A percentile compares a stretch with the other conserved stretches of the same genome.
Evolutionary conservation across 2,329 filamentous ascomycete species (phyloP).

Genomic region (Diplodia corticola): DNA sequence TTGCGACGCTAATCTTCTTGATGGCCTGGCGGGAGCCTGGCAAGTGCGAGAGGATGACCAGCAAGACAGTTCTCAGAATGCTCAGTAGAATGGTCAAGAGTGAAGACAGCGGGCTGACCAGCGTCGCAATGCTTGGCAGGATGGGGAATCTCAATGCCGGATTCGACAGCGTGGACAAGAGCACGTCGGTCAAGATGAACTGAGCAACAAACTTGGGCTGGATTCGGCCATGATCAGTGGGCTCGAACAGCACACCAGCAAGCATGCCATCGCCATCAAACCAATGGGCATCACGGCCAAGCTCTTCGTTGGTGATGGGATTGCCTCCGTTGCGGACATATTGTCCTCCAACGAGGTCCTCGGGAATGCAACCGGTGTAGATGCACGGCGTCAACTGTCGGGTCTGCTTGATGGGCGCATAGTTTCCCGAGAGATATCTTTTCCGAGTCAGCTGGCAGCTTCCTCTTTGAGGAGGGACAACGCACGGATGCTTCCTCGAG

Average conservation of each 20-base stretch:
- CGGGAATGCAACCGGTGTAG: conserved; percentile 60
- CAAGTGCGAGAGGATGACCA: conserved; percentile 60
- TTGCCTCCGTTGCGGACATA: conserved; percentile 74
- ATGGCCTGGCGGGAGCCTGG: conserved; percentile 58
- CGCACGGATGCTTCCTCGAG: conserved; percentile 44
- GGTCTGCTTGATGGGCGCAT: conserved; percentile 63
- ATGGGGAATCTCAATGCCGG: conserved; percentile 56
- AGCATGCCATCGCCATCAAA: conserved; percentile 78
- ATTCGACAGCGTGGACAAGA: conserved; percentile 55
- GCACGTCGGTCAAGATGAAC: conserved; percentile 68
- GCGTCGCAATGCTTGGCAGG: conserved; percentile 66
- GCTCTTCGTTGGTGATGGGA: conserved; percentile 61
- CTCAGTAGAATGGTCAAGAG: conserved; percentile 52
- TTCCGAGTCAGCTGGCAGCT: neutral
- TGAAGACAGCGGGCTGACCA: conserved; percentile 61
- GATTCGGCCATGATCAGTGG: conserved; percentile 42
- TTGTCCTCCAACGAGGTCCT: conserved; percentile 67
- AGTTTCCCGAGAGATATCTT: conserved; percentile 67
- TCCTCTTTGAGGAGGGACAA: neutral
- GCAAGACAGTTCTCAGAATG: conserved; percentile 58
- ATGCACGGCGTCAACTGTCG: conserved; percentile 58
- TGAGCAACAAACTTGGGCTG: conserved; percentile 68
- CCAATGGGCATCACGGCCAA: conserved; percentile 67
- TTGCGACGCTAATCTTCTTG: conserved; percentile 70
- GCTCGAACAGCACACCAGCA: conserved; percentile 63